Percentiles rank a stretch among this genome's conserved stretches.
phyloP scores from a whole-genome alignment of 768 basidiomycete genomes.

The Amanita thiersii region DNA sequence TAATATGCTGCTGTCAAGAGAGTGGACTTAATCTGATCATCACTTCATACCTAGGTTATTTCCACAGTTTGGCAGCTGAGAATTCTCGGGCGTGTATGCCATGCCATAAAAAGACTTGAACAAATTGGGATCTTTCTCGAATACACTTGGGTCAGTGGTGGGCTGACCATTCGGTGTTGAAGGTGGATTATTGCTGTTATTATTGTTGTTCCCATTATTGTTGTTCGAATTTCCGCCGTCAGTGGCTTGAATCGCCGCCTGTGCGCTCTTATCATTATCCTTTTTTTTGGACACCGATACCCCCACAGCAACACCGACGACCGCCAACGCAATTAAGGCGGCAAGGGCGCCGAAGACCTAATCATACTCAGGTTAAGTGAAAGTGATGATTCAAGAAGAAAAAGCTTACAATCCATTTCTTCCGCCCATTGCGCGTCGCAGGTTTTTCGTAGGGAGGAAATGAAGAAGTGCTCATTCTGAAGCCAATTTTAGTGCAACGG shows the following conservation, averaged over 20 bases:
- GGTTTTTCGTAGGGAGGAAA: constrained; percentile 4
- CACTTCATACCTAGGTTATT: constrained; percentile 37
- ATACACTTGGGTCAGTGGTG: constrained; percentile 74
- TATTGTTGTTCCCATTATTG: neutral
- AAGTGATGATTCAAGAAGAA: neutral
- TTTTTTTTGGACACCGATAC: constrained; percentile 42
- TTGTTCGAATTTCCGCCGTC: constrained; percentile 2
- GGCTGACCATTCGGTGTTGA: constrained; percentile 29
- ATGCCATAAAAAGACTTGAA: constrained; percentile 77
- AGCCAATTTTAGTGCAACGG: too few species aligned
- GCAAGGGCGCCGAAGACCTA: neutral
- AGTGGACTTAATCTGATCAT: constrained; percentile 8
- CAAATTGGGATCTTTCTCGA: constrained; percentile 59
- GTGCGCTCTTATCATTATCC: constrained; percentile 17
- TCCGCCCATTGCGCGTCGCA: constrained; percentile 11
- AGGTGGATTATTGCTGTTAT: neutral
- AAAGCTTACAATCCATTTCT: constrained; percentile 16
- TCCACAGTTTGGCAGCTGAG: constrained; percentile 66
- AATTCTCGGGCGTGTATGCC: constrained; percentile 77
- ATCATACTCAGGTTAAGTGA: neutral
- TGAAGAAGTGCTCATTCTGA: too few species aligned
- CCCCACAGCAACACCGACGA: constrained; percentile 43
- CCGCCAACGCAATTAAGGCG: constrained; percentile 21
- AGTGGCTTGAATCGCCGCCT: constrained; percentile 8
- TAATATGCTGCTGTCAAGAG: constrained; percentile 10